These are phyloP conservation scores for Seiridium unicorne DNA, from an alignment of 2,329 filamentous ascomycete species.

Conservation along the genomic window DNA sequence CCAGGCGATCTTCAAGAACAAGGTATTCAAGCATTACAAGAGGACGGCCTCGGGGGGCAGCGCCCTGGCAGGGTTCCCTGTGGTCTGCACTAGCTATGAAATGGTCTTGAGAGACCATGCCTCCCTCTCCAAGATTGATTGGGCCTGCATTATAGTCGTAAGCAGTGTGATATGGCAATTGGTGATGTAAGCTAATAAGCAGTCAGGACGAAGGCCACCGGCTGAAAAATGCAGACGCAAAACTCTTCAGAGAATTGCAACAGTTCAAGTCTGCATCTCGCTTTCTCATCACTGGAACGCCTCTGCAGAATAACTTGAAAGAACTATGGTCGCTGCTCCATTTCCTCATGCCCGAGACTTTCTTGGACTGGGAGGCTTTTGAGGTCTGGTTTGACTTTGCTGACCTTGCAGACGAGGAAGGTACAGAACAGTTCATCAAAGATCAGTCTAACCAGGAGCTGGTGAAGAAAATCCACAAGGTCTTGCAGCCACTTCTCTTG, in stretches of 20 bases:
- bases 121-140: slow-evolving; percentile 78
- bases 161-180: slow-evolving; percentile 22
- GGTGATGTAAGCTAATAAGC: background rate
- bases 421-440: slow-evolving; percentile 74
- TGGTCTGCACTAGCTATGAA: slow-evolving; percentile 94
- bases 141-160: slow-evolving; percentile 96
- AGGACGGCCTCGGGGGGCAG: slow-evolving; percentile 38
- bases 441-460: slow-evolving; percentile 76
- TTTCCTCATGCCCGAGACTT: slow-evolving; percentile 89
- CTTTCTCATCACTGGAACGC: slow-evolving; percentile 90
- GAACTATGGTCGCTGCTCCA: slow-evolving; percentile 95
- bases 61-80: slow-evolving; percentile 70
- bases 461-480: slow-evolving; percentile 86
- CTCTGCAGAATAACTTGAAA: slow-evolving; percentile 90
- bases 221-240: slow-evolving; percentile 95
- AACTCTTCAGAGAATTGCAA: slow-evolving; percentile 83
- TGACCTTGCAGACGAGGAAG: slow-evolving; percentile 79
- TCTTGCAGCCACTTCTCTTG: slow-evolving; percentile 86
- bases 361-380: slow-evolving; percentile 89
- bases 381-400: slow-evolving; percentile 98
- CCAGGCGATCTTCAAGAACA: slow-evolving; percentile 70
- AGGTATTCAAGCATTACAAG: slow-evolving; percentile 68
- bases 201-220: slow-evolving; percentile 86
- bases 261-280: slow-evolving; percentile 88
- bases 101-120: slow-evolving; percentile 91